Base-by-base conservation (phyloP, 176 grass and related monocot species). In the Phragmites australis region DNA sequence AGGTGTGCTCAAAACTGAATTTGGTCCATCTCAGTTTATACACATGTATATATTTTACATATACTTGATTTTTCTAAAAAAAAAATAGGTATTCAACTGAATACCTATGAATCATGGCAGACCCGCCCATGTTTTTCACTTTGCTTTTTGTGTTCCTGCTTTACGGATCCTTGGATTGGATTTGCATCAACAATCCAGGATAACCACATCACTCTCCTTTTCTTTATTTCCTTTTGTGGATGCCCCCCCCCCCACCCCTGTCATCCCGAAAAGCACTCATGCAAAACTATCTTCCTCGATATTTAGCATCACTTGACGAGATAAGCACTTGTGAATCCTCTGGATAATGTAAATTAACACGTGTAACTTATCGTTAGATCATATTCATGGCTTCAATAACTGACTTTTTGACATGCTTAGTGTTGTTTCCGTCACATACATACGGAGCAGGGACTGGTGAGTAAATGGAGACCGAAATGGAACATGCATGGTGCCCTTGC, bases 71-170 rank as follows among this genome's bases (percentile, higher is more conserved):
- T 37, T 37, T 37, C 5, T 37, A 2, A 37, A 37, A 37, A 37
- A 37, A 37, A 2, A 37, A 37, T 37, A 5, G 5, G 34, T 37
- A 2, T 37, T 37, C 34, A 37, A 5, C 34, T 37, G 34, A 37
- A 37, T 37, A 37, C 3, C 3, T 5, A 37, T 37, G 34, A 37
- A 37, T 37, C 34, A n/a, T n/a, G 2, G 34, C 34, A 37, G 34
- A 5, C 5, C 34, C 34, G 34, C 34, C 34, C 34, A 37, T 5
- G 34, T n/a, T n/a, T 87, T 91, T 92, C 85, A 32, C 88, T 91
- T 98, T 77, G 75, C 43, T 37, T 72, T 63, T 82, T 70, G 80
- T 65, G 78, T 77, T 84, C 63, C 71, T 59, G 65, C 86, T 93
- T 74, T 89, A 74, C 39, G 62, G 15, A 6, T 4, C n/a, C 81